A percentile compares a stretch with the other conserved stretches of the same genome.
These are phyloP conservation scores for Diaporthe destruens DNA, from an alignment of 2,329 filamentous ascomycete genomes.

Conservation along the genomic window DNA sequence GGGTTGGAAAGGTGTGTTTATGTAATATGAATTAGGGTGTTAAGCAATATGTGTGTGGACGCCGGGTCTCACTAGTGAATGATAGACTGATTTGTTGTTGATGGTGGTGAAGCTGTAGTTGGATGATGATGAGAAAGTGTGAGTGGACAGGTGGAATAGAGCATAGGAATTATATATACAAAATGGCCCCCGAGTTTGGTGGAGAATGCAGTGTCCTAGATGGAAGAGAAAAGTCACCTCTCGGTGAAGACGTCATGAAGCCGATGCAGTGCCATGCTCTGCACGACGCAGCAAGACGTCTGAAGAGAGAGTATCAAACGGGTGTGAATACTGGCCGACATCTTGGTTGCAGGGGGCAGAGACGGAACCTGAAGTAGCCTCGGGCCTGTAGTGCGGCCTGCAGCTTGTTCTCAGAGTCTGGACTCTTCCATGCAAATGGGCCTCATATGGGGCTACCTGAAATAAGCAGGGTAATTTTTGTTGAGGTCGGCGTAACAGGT, in stretches of 20 bases:
- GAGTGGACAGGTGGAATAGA: background rate
- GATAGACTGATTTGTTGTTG: background rate
- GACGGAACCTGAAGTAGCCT: background rate
- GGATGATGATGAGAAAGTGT: slow-evolving; percentile 7
- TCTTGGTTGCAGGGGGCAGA: background rate
- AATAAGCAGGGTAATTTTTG: background rate
- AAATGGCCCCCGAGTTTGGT: background rate
- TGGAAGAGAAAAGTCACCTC: background rate
- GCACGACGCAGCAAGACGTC: slow-evolving; percentile 5
- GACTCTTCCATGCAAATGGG: background rate
- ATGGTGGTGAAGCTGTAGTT: background rate
- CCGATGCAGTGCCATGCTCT: background rate
- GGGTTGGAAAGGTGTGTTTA: background rate
- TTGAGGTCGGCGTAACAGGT: background rate
- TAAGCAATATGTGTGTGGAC: background rate
- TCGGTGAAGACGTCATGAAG: background rate
- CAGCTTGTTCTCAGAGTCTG: background rate
- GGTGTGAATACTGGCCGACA: slow-evolving; percentile 4
- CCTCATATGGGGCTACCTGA: background rate
- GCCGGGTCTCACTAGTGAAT: slow-evolving; percentile 23
- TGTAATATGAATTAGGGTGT: slow-evolving; percentile 9
- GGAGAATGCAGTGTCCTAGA: no score
- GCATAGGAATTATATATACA: slow-evolving; percentile 1
- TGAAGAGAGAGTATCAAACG: slow-evolving; percentile 19
- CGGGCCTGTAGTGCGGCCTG: background rate